phyloP scores from a whole-genome alignment of 805 yeast species.

The Nakazawaea laoshanensis region DNA sequence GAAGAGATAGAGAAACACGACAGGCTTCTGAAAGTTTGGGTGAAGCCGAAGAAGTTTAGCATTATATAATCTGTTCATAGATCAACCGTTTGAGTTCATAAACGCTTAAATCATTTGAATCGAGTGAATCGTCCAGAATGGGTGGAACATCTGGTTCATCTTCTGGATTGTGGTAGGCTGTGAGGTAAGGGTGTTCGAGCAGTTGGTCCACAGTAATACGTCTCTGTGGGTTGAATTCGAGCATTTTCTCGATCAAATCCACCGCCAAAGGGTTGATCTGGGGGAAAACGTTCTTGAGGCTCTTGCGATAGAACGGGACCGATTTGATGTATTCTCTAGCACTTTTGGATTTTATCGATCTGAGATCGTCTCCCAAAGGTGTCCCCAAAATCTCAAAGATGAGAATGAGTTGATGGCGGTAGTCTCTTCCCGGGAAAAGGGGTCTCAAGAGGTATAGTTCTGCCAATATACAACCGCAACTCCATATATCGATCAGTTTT shows the following conservation, averaged over 20 bases:
- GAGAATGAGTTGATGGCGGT: slow-evolving; percentile 56
- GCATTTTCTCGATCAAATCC: slow-evolving; percentile 62
- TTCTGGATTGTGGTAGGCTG: slow-evolving; percentile 58
- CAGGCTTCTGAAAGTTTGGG: slow-evolving; percentile 48
- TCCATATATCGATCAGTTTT: slow-evolving; percentile 74
- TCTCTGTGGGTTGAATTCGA: slow-evolving; percentile 75
- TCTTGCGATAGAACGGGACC: slow-evolving; percentile 53
- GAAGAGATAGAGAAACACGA: slow-evolving; percentile 24
- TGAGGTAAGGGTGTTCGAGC: slow-evolving; percentile 73
- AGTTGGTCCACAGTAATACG: slow-evolving; percentile 84
- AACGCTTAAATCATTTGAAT: slow-evolving; percentile 40
- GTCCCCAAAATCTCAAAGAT: slow-evolving; percentile 67
- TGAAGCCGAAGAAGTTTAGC: slow-evolving; percentile 16
- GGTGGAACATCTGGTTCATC: slow-evolving; percentile 58
- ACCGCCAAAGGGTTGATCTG: slow-evolving; percentile 39
- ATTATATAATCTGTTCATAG: slow-evolving; percentile 39
- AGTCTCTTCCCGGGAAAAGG: slow-evolving; percentile 69
- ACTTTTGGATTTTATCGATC: slow-evolving; percentile 62
- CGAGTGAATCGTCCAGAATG: slow-evolving; percentile 46
- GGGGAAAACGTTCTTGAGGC: slow-evolving; percentile 40
- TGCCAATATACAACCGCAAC: slow-evolving; percentile 71
- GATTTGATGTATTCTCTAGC: slow-evolving; percentile 73
- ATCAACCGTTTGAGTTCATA: slow-evolving; percentile 43
- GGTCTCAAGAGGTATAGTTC: slow-evolving; percentile 59
- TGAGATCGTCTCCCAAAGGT: slow-evolving; percentile 65